Evolutionary conservation across 768 basidiomycete genomes (phyloP), one percentile per base, ranked within the genome.

Genomic region (Boletellus ananas): DNA sequence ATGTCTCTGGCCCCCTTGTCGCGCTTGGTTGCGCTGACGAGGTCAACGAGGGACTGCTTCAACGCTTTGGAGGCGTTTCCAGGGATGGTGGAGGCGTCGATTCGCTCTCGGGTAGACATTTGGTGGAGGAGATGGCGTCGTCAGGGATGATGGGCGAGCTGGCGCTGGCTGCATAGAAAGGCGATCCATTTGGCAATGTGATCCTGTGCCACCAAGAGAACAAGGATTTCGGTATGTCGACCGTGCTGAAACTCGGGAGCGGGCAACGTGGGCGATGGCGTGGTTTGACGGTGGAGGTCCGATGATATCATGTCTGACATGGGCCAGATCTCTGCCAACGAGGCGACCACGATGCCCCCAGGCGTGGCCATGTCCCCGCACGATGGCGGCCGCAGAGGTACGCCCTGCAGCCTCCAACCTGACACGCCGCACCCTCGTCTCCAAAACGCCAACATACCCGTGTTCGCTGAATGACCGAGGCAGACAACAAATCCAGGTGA

Each of bases 11-110:
- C 35, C n/a, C n/a, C n/a, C 12, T 27, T 37, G 49, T 36, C 38
- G 21, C 16, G 25, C 25, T 52, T 53, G 29, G 54, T 45, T 33
- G 29, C 39, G 47, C 25, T 16, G 23, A 71, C 3, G 45, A 56
- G 44, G 44, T 55, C 45, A 49, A 66, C 9, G 42, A 71, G 53
- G 7, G 53, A 33, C 35, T 59, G 56, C 50, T 72, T 70, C 47
- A 69, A 47, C 14, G 56, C 31, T 2, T 31, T 44, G 16, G 70
- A 38, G 3, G 58, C 68, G 39, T 68, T 71, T 34, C 69, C 71
- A 13, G 43, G 34, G 17, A 70, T 57, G 49, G 49, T 37, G 25
- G 60, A 54, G 40, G 51, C 37, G 42, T 67, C 56, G 34, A 62
- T 49, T 34, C 37, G 13, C 42, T 55, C 52, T 17, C 47, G 46